phyloP scores from a whole-genome alignment of 2,329 filamentous ascomycete genomes.

The Lasiodiplodia theobromae region DNA sequence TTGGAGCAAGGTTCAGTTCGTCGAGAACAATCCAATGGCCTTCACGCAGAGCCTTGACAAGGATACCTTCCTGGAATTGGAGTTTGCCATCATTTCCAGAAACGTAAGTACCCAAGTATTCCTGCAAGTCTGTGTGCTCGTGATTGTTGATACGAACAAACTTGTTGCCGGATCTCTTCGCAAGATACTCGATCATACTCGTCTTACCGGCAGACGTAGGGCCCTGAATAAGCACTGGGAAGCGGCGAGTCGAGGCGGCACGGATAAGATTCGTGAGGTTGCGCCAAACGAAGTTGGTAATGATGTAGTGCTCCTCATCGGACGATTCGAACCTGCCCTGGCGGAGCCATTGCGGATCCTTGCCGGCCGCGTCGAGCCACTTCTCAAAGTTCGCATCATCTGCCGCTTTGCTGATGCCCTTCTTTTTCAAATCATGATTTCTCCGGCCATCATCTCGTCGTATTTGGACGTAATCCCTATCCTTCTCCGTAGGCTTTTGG shows the following conservation, averaged over 20 bases:
- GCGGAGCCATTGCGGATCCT: conserved; percentile 90
- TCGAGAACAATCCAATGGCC: conserved; percentile 99
- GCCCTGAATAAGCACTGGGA: conserved; percentile 93
- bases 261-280: conserved; percentile 95
- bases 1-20: conserved; percentile 94
- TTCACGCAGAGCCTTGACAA: conserved; percentile 90
- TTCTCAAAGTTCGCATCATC: conserved; percentile 28
- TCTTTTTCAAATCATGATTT: conserved; percentile 19
- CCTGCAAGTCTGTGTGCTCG: conserved; percentile 96
- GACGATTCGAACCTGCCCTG: conserved; percentile 72
- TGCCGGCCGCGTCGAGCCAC: conserved; percentile 45
- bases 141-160: conserved; percentile 99
- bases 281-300: conserved; percentile 91
- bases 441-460: conserved; percentile 24
- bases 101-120: conserved; percentile 94
- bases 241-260: conserved; percentile 88
- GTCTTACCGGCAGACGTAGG: conserved; percentile 98
- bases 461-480: conserved; percentile 73
- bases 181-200: conserved; percentile 98
- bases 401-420: conserved; percentile 18
- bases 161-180: conserved; percentile 94
- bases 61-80: conserved; percentile 88
- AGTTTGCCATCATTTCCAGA: conserved; percentile 85
- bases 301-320: conserved; percentile 89
- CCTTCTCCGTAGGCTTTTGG: conserved; percentile 75